Evolutionary conservation across 2,329 filamentous ascomycete species (phyloP).

Genomic region (Pseudogymnoascus sp.): DNA sequence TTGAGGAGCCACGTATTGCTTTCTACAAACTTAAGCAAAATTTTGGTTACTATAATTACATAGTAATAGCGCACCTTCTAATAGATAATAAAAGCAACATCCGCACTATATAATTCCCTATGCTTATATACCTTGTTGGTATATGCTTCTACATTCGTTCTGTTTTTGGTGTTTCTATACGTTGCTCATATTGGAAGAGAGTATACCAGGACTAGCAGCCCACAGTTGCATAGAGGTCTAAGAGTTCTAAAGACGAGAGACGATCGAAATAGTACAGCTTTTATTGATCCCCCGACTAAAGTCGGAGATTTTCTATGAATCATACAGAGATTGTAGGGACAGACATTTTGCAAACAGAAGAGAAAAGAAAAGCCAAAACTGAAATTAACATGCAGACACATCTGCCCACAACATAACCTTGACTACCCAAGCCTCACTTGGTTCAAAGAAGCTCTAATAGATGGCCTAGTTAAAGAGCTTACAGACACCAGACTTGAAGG

Average conservation of each 20-base stretch:
- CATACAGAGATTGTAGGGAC: not conserved
- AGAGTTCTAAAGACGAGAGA: not conserved
- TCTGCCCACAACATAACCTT: not conserved
- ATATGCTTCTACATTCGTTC: not conserved
- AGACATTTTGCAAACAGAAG: not conserved
- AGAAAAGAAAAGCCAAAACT: not conserved
- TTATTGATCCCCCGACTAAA: not conserved
- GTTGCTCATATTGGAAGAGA: not conserved
- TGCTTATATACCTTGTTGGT: not conserved
- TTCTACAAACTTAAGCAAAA: too few relatives aligned
- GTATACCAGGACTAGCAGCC: not conserved
- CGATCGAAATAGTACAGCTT: not conserved
- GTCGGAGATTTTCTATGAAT: not conserved
- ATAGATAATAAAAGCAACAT: not conserved
- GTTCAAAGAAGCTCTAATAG: not conserved
- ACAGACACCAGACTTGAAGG: constrained; percentile 13
- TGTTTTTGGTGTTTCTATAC: not conserved
- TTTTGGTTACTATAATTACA: too few relatives aligned
- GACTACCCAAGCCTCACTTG: not conserved
- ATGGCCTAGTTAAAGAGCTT: constrained; percentile 8
- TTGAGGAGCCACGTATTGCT: too few relatives aligned
- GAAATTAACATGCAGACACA: not conserved
- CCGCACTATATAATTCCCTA: not conserved
- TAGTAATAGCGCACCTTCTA: not conserved
- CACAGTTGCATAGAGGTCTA: not conserved